These are phyloP conservation scores for Acer yangbiense DNA, from an alignment of 345 rosid species.

Conservation along the genomic window DNA sequence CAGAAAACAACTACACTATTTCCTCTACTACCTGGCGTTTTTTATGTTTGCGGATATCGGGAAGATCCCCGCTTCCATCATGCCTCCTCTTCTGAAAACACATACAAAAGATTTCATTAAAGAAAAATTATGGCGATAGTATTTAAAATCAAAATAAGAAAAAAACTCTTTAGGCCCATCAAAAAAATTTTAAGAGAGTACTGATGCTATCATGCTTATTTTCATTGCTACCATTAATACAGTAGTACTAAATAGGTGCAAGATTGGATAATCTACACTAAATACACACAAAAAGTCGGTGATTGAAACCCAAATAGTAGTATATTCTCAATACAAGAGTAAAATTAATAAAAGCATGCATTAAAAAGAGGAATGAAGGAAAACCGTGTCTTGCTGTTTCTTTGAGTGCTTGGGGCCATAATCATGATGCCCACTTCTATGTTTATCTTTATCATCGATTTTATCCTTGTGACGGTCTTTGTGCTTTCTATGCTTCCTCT, in stretches of 20 bases:
- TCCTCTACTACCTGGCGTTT: slow-evolving; percentile 20
- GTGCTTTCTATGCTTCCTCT: slow-evolving; percentile 77
- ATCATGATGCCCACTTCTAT: slow-evolving; percentile 65
- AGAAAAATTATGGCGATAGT: neutral
- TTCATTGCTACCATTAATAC: neutral
- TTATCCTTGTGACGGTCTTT: slow-evolving; percentile 56
- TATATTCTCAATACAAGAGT: neutral
- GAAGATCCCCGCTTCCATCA: slow-evolving; percentile 71
- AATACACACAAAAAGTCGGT: neutral
- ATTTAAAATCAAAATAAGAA: neutral
- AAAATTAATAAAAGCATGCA: neutral
- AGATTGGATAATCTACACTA: neutral
- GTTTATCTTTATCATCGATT: slow-evolving; percentile 33
- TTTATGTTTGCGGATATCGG: slow-evolving; percentile 57
- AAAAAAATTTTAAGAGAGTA: neutral
- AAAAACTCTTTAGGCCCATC: neutral
- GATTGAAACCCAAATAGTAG: neutral
- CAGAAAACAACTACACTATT: neutral
- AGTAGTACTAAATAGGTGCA: neutral
- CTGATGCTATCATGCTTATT: neutral
- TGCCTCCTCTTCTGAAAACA: slow-evolving; percentile 84
- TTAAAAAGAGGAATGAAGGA: neutral
- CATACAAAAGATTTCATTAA: slow-evolving; percentile 6
- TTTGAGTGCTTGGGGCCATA: slow-evolving; percentile 64
- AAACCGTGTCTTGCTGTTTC: slow-evolving; percentile 76